Evolutionary conservation across 208 protist species (phyloP).

Genomic region (Borovskyia barvae): DNA sequence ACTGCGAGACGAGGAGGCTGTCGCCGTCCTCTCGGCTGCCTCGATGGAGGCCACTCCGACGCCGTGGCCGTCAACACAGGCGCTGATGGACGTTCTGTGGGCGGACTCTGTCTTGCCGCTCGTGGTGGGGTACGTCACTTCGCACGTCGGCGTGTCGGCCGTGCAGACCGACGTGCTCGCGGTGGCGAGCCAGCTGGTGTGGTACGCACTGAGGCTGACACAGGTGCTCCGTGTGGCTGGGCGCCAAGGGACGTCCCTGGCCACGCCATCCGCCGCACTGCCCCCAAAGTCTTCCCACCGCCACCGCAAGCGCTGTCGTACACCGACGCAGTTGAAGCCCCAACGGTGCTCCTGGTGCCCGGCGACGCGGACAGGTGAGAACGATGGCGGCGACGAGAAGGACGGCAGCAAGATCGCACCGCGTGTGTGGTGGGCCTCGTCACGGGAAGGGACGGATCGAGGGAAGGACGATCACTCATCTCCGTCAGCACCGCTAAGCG

Average conservation of each 20-base stretch:
- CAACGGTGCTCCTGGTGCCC: too few species aligned
- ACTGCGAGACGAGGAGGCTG: conserved; percentile 3
- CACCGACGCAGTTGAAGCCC: too few species aligned
- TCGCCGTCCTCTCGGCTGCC: not conserved
- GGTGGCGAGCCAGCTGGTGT: conserved; percentile 3
- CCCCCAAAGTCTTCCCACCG: too few species aligned
- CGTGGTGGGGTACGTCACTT: conserved; percentile 8
- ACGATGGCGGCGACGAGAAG: too few species aligned
- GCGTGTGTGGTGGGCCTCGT: too few species aligned
- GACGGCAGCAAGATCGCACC: too few species aligned
- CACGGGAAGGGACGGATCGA: too few species aligned
- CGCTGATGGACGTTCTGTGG: not conserved
- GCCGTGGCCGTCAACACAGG: not conserved
- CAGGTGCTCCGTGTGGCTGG: conserved; percentile 12
- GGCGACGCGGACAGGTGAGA: too few species aligned
- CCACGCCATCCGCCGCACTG: too few species aligned
- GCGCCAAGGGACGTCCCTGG: too few species aligned
- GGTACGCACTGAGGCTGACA: conserved; percentile 11
- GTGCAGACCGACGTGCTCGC: not conserved
- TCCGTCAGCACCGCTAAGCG: not conserved
- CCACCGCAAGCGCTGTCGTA: too few species aligned
- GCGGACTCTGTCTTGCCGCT: conserved; percentile 9
- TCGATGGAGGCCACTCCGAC: too few species aligned
- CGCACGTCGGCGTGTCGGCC: not conserved
- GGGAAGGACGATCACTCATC: not conserved